Evolutionary conservation across 306 rosid genomes (phyloP).

Genomic region (Cercis canadensis): DNA sequence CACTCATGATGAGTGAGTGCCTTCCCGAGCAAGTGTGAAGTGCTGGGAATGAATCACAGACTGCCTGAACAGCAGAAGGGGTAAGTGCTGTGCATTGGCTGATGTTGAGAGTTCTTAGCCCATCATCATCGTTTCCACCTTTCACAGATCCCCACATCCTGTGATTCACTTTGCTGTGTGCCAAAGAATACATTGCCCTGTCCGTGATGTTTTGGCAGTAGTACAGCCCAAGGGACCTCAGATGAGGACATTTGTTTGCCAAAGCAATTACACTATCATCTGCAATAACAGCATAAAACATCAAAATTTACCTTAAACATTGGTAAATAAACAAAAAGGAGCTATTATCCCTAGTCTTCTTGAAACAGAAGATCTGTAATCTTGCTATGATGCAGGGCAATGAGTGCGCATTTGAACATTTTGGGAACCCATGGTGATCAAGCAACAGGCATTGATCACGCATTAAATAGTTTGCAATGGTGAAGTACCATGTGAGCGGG

Average conservation of each 20-base stretch:
- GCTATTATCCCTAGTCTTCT: no score
- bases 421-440: no score
- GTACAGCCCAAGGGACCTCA: slow-evolving; percentile 89
- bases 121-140: slow-evolving; percentile 72
- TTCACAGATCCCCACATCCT: slow-evolving; percentile 75
- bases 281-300: slow-evolving; percentile 42
- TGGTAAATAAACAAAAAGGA: no score
- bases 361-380: no score
- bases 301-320: slow-evolving; percentile 1
- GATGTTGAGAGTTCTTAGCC: slow-evolving; percentile 79
- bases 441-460: no score
- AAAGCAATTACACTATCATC: slow-evolving; percentile 95
- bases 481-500: no score
- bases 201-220: slow-evolving; percentile 94
- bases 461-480: no score
- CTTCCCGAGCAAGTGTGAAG: slow-evolving; percentile 96
- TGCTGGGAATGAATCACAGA: slow-evolving; percentile 86
- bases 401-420: no score
- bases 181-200: slow-evolving; percentile 92
- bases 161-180: slow-evolving; percentile 73
- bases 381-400: no score
- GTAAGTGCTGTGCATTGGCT: slow-evolving; percentile 98
- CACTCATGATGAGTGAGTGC: slow-evolving; percentile 94
- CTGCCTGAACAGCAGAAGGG: slow-evolving; percentile 89
- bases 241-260: slow-evolving; percentile 75